Conservation (phyloP, 495 filamentous ascomycete genomes). For the Lasiosphaeria miniovina region DNA sequence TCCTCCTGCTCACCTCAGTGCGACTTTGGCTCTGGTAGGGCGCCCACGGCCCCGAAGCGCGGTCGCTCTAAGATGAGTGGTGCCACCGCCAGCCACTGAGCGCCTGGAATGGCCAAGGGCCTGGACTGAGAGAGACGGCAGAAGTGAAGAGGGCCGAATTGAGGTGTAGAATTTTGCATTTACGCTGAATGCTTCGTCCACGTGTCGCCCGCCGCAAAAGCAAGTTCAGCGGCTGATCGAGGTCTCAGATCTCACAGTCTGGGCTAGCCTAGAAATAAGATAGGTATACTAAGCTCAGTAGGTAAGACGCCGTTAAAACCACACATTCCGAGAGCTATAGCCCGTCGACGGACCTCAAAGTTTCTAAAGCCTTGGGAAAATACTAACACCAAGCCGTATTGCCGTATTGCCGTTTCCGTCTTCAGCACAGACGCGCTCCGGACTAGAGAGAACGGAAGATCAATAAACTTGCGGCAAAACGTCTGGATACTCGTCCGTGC, state of each 20-base stretch:
- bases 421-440: slow-evolving; percentile 9
- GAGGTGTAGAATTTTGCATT: slow-evolving; percentile 13
- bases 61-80: slow-evolving; percentile 12
- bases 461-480: slow-evolving; percentile 24
- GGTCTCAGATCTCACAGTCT: slow-evolving; percentile 11
- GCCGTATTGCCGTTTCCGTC: not conserved
- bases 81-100: slow-evolving; percentile 9
- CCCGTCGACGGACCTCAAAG: no score
- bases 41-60: not conserved
- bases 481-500: slow-evolving; percentile 13
- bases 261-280: not conserved
- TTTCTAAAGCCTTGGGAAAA: not conserved
- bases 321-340: not conserved
- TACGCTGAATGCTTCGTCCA: slow-evolving; percentile 17
- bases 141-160: not conserved
- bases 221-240: slow-evolving; percentile 10
- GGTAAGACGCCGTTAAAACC: slow-evolving; percentile 12
- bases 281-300: not conserved
- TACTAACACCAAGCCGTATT: not conserved
- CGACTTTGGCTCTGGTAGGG: slow-evolving; percentile 6
- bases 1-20: slow-evolving; percentile 7
- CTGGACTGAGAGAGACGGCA: slow-evolving; percentile 5
- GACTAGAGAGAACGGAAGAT: not conserved
- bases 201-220: slow-evolving; percentile 11
- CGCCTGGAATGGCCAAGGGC: slow-evolving; percentile 3